phyloP scores from a whole-genome alignment of 345 rosid genomes.

The Rhodamnia rubescens region DNA sequence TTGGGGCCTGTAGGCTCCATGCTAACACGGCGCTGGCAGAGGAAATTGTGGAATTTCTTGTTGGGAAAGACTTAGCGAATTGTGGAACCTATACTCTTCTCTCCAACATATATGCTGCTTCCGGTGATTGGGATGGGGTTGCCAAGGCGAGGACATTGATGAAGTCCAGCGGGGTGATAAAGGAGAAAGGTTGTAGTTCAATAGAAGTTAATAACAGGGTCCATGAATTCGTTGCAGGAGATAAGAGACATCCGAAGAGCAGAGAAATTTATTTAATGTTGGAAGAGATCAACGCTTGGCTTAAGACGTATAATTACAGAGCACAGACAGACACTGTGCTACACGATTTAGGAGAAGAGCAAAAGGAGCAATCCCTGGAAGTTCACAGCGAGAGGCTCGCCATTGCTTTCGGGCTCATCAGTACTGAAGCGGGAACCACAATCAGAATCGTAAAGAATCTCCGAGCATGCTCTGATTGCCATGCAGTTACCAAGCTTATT shows the following conservation, averaged over 20 bases:
- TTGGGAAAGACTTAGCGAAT: conserved; percentile 28
- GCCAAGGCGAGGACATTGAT: conserved; percentile 56
- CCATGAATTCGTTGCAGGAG: conserved; percentile 51
- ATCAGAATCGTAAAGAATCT: conserved; percentile 59
- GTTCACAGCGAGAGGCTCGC: conserved; percentile 76
- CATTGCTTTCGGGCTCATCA: conserved; percentile 54
- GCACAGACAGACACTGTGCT: conserved; percentile 36
- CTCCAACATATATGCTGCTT: conserved; percentile 55
- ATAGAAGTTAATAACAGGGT: conserved; percentile 40
- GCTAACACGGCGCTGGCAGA: conserved; percentile 45
- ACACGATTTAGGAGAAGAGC: conserved; percentile 34
- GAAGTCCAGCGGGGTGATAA: conserved; percentile 47
- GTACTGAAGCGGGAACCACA: conserved; percentile 37
- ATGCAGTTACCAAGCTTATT: conserved; percentile 42
- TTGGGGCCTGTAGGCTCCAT: conserved; percentile 58
- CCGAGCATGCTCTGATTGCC: conserved; percentile 61
- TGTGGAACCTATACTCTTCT: conserved; percentile 63
- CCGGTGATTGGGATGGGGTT: conserved; percentile 46
- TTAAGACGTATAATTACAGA: conserved; percentile 19
- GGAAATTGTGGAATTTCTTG: conserved; percentile 52
- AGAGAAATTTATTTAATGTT: conserved; percentile 36
- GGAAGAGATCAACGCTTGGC: conserved; percentile 36
- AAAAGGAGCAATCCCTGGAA: conserved; percentile 45
- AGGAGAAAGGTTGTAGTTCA: conserved; percentile 64
- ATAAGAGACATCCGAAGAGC: conserved; percentile 33